phyloP scores from a whole-genome alignment of 1,284 basidiomycete genomes.

The Cutaneotrichosporon curvatum region DNA sequence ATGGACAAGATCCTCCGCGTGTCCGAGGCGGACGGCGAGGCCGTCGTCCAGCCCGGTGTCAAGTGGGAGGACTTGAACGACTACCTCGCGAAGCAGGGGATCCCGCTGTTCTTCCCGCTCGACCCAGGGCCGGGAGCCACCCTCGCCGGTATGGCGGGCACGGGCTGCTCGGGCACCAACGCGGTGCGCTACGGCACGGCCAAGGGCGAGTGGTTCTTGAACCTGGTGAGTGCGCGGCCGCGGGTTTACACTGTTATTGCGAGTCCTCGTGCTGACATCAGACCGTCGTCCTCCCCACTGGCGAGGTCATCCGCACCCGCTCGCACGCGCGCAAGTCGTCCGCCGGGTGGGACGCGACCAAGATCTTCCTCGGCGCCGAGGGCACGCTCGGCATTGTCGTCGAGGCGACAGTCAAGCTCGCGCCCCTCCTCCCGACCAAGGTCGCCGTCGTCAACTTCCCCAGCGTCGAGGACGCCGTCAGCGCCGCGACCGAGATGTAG shows the following conservation, averaged over 20 bases:
- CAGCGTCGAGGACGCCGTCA: slow-evolving; percentile 53
- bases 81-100: slow-evolving; percentile 59
- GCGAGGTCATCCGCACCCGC: slow-evolving; percentile 89
- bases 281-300: slow-evolving; percentile 83
- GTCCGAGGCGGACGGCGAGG: slow-evolving; percentile 64
- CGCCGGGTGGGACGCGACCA: slow-evolving; percentile 83
- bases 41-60: slow-evolving; percentile 74
- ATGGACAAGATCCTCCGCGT: slow-evolving; percentile 74
- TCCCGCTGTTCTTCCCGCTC: slow-evolving; percentile 83
- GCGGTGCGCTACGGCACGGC: slow-evolving; percentile 83
- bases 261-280: slow-evolving; percentile 38
- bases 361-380: slow-evolving; percentile 89
- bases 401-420: slow-evolving; percentile 75
- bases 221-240: slow-evolving; percentile 55
- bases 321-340: slow-evolving; percentile 76
- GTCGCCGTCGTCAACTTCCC: slow-evolving; percentile 51
- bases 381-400: slow-evolving; percentile 90
- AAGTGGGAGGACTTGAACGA: slow-evolving; percentile 83
- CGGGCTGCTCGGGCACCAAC: slow-evolving; percentile 62
- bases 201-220: slow-evolving; percentile 76
- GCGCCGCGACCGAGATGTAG: slow-evolving; percentile 54
- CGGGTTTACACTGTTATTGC: no score
- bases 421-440: slow-evolving; percentile 68
- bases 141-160: slow-evolving; percentile 86
- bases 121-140: slow-evolving; percentile 66